Evolutionary conservation across 441 rosid species (phyloP), one percentile per base, ranked within the genome.

Genomic region (Brassica balearica): DNA sequence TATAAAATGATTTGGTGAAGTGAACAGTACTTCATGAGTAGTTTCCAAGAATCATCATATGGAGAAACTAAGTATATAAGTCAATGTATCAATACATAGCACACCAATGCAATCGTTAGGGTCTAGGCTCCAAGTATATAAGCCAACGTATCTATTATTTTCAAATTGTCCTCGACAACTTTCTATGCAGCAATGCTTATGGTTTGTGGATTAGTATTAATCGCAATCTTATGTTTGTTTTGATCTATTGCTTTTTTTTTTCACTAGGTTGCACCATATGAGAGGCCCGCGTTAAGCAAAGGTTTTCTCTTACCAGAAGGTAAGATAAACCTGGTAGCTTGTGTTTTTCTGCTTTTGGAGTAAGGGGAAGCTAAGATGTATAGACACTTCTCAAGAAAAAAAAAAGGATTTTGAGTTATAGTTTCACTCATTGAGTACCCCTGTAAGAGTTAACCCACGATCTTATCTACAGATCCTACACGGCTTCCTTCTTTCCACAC

Each of bases 401-500:
- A 15, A 29, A 29, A 4, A 29, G 5, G 27, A 29, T 29, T 29
- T 29, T 29, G 34, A 29, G 34, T 29, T 46, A 46, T 46, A 46
- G 15, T 46, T 11, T 46, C 53, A 46, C 14, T 48, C 59, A 53
- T 7, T 15, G 14, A 48, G 6, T 5, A 38, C 43, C 34, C 34
- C 34, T 29, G 43, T 56, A 56, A 56, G 25, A 12, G 61, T 19
- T 56, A 17, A 56, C 8, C 12, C 62, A 58, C 0, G 62, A 58
- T 58, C 62, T 58, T 58, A 14, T 19, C 62, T 58, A 9, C 62
- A 58, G 62, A 19, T 58, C 62, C 62, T 58, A 1, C 62, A 58
- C 62, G 62, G 62, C 62, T 58, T 19, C 62, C 62, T 20, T 58
- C 62, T 58, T 58, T 58, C 62, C 62, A 58, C 62, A 58, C 62